Percentiles rank a stretch among this genome's conserved stretches.
Conservation (phyloP, 75 land plant genomes). For the Pinus tabuliformis region DNA sequence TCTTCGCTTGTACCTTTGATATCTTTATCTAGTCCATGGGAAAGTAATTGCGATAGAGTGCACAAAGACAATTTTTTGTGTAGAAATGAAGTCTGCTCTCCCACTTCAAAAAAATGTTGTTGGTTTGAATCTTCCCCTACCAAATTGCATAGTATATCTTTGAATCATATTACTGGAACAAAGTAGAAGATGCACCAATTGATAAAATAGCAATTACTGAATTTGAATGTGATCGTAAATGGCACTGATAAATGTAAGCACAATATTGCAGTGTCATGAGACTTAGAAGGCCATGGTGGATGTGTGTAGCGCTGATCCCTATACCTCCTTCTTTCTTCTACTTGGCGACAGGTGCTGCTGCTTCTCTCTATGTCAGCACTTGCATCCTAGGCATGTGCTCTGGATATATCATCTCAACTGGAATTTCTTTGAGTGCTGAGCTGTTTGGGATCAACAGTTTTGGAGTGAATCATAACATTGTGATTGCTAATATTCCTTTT, state of each 20-base stretch:
- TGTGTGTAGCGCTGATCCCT: slow-evolving; percentile 45
- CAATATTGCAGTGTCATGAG: slow-evolving; percentile 18
- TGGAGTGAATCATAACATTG: slow-evolving; percentile 69
- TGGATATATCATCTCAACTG: slow-evolving; percentile 62
- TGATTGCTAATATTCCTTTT: slow-evolving; percentile 72
- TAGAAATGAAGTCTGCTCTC: too few species aligned
- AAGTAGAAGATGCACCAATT: too few species aligned
- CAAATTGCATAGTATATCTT: too few species aligned
- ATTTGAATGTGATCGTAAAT: too few species aligned
- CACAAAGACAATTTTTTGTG: too few species aligned
- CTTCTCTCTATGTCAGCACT: slow-evolving; percentile 57
- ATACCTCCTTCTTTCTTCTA: slow-evolving; percentile 43
- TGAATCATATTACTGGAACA: too few species aligned
- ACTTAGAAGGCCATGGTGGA: slow-evolving; percentile 51
- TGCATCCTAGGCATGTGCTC: slow-evolving; percentile 68
- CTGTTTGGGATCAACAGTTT: slow-evolving; percentile 77
- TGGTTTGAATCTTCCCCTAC: too few species aligned
- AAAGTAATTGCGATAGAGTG: too few species aligned
- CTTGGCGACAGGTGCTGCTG: slow-evolving; percentile 20
- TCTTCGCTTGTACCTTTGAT: too few species aligned
- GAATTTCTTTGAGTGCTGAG: slow-evolving; percentile 63
- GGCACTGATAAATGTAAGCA: not conserved
- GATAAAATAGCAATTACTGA: too few species aligned
- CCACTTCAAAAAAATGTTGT: too few species aligned
- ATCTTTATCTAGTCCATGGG: too few species aligned